These are phyloP conservation scores for Boletus bicolor DNA, from an alignment of 768 basidiomycete genomes.

Conservation along the genomic window DNA sequence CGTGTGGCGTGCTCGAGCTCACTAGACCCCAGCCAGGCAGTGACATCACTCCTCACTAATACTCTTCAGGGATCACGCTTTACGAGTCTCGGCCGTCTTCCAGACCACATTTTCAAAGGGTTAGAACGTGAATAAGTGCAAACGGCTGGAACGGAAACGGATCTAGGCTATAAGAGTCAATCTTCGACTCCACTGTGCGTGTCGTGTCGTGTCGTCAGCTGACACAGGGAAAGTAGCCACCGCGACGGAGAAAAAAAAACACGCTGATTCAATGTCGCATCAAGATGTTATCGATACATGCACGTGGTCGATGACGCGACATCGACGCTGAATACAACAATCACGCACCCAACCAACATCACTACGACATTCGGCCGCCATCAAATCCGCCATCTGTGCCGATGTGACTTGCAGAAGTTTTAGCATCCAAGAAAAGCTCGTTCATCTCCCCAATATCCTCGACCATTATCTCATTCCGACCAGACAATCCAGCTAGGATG, in stretches of 20 bases:
- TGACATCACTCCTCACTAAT: neutral
- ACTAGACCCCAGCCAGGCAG: neutral
- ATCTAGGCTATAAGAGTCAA: slow-evolving; percentile 12
- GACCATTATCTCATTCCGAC: slow-evolving; percentile 74
- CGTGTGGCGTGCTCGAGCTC: neutral
- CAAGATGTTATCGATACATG: slow-evolving; percentile 5
- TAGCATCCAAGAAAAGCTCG: slow-evolving; percentile 93
- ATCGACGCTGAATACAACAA: slow-evolving; percentile 1
- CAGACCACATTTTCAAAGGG: neutral
- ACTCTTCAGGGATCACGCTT: neutral
- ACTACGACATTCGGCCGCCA: slow-evolving; percentile 33
- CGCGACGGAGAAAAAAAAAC: neutral
- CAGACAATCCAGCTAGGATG: slow-evolving; percentile 75
- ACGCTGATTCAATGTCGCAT: neutral
- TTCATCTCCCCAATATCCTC: slow-evolving; percentile 95
- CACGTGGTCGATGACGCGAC: slow-evolving; percentile 6
- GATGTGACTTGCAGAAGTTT: slow-evolving; percentile 64
- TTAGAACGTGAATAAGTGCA: neutral
- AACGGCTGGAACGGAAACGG: neutral
- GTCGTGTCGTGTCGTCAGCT: slow-evolving; percentile 1
- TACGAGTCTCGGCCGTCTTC: neutral
- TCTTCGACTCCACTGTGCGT: slow-evolving; percentile 2
- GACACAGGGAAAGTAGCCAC: neutral
- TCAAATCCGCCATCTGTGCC: slow-evolving; percentile 37
- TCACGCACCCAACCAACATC: slow-evolving; percentile 5